Base-by-base conservation (phyloP, 345 rosid genomes). In the Populus ilicifolia region DNA sequence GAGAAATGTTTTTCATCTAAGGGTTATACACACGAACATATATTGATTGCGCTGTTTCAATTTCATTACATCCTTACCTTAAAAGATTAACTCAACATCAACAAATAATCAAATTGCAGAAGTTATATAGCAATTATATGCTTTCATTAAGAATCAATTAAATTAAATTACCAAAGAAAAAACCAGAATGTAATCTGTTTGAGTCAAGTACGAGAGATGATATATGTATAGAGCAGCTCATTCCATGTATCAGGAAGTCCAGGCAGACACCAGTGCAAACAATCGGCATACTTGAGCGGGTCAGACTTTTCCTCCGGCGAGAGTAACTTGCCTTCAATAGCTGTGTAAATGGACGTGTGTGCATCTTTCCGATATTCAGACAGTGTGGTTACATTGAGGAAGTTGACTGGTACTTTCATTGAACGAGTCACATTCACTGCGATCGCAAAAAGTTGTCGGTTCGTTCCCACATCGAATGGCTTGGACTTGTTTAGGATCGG, bases 331-430 rank as follows among this genome's bases (percentile, higher is more conserved):
- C 74, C 77, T 7, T 38, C 70, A 8, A 52, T 59, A 21, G 77
- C 69, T 0, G 73, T 39, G 68, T 79, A 79, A 30, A 79, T 35
- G 0, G 78, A 77, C 2, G 84, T 81, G 64, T 78, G 81, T 29
- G 84, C 84, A 77, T 81, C 79, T 78, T 77, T 81, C 75, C 84
- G 54, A 71, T 81, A 70, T 67, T 78, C 81, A 12, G 84, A 81
- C 33, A 78, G 39, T 2, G 67, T 65, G 3, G 78, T 78, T 43
- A 81, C 70, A 23, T 81, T 52, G 9, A 77, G 30, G 17, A 81
- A 48, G 17, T 78, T 14, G 56, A 81, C 41, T 12, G 69, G 75
- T 8, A 73, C 68, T 70, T 77, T 69, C 69, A 74, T 78, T 1
- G 78, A 74, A 44, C 27, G n/a, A 38, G 62, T 73, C 78, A 74